phyloP scores from a whole-genome alignment of 2,329 filamentous ascomycete genomes.

The Fusarium nurragi region DNA sequence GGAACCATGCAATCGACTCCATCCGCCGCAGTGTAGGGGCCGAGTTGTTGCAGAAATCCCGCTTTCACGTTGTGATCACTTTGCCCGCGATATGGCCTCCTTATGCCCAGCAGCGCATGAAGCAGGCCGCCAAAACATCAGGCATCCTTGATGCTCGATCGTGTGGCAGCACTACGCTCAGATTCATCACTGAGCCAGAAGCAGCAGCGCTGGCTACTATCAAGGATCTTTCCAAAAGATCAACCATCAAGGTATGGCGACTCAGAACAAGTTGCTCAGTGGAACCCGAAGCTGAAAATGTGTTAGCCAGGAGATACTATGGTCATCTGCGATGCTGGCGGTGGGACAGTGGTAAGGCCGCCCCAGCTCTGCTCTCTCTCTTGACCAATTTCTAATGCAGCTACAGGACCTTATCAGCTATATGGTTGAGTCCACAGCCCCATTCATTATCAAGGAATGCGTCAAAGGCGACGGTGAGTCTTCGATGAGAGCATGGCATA shows the following conservation, averaged over 20 bases:
- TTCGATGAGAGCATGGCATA: rapidly evolving
- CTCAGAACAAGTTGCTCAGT: rapidly evolving
- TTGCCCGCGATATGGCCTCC: constrained; percentile 58
- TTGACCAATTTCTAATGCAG: rapidly evolving
- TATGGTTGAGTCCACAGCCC: constrained; percentile 24
- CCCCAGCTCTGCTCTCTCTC: rapidly evolving
- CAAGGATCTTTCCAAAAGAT: constrained; percentile 39
- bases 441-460: constrained; percentile 49
- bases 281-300: not conserved
- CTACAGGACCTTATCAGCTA: constrained; percentile 55
- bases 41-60: constrained; percentile 24
- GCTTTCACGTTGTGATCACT: constrained; percentile 53
- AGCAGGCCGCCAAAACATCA: constrained; percentile 45
- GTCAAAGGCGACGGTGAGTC: constrained; percentile 51
- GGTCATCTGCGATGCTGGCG: constrained; percentile 51
- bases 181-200: constrained; percentile 56
- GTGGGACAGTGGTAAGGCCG: constrained; percentile 49
- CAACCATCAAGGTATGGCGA: constrained; percentile 31
- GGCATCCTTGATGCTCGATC: constrained; percentile 48
- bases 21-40: constrained; percentile 39
- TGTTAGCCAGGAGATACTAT: constrained; percentile 36
- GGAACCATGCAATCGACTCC: constrained; percentile 43
- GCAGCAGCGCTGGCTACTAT: constrained; percentile 55
- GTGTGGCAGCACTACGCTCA: constrained; percentile 45
- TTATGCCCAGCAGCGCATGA: constrained; percentile 51